Base-by-base conservation (phyloP, 2,329 filamentous ascomycete species). In the Neonectria sp. region DNA sequence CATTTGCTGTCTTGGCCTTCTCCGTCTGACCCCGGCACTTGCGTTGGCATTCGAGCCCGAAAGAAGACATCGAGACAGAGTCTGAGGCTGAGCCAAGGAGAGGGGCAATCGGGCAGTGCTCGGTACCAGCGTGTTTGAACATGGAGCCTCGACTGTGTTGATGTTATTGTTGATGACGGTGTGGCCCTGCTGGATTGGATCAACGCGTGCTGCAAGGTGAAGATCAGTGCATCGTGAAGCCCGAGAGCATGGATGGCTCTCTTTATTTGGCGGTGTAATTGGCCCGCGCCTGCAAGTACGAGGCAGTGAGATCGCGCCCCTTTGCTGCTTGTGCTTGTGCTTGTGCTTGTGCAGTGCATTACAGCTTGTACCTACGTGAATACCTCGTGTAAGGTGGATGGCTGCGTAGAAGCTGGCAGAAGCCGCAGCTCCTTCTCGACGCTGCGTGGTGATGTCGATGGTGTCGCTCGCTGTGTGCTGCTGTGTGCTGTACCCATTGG, bases 161-260 rank as follows among this genome's bases (percentile, higher is more conserved):
- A 53, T 65, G 49, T 60, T 65, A 55, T 65, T 65, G 62, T 60
- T 48, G 24, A 49, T 31, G n/a, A 45, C 29, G 29, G 55, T 60
- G 62, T 65, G 62, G 55, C 49, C 58, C 24, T 43, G 21, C 43
- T 55, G 48, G 29, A 65, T 60, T 65, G 55, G 62, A 60, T n/a
- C 31, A 55, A 59, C 55, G 48, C 49, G 62, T 52, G 46, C 40
- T 60, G 62, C 62, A 43, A 60, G 24, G 62, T 25, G 13, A 43
- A 15, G 25, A 51, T 21, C 24, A 52, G 46, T 60, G 63, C 63
- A 56, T 60, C 56, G 43, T 55, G 51, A 35, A 59, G 55, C 35
- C 61, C 53, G 55, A 64, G 27, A 21, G 21, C n/a, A 37, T 55
- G 17, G 46, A 40, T 40, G 21, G 21, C 21, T 21, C 21, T 24